Conservation (phyloP, 2,329 filamentous ascomycete species). For the Tolypocladium cylindrosporum region DNA sequence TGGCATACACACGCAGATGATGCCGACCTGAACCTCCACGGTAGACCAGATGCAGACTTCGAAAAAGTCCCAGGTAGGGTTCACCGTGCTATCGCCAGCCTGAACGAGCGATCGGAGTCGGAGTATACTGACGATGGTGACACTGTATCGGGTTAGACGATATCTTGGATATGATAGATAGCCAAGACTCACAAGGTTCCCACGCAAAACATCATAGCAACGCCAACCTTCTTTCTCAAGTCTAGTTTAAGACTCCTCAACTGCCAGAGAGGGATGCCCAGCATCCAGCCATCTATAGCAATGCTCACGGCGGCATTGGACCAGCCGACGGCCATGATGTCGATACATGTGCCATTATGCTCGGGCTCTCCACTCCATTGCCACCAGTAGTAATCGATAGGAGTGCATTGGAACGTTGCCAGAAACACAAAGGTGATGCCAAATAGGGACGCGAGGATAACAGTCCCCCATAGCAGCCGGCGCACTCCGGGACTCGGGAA, state of each 20-base stretch:
- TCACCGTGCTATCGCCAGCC: conserved; percentile 16
- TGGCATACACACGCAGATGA: conserved; percentile 29
- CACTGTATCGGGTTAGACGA: conserved; percentile 10
- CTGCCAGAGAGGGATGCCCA: conserved; percentile 38
- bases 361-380: conserved; percentile 36
- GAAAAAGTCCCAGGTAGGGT: conserved; percentile 24
- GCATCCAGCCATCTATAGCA: conserved; percentile 39
- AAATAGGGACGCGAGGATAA: conserved; percentile 26
- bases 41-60: conserved; percentile 23
- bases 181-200: conserved; percentile 29
- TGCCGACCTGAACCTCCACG: conserved; percentile 26
- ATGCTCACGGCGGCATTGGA: conserved; percentile 44
- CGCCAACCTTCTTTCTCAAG: conserved; percentile 38
- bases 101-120: conserved; percentile 22
- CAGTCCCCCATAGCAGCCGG: conserved; percentile 29
- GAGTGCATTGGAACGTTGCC: conserved; percentile 40
- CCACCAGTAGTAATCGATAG: conserved; percentile 42
- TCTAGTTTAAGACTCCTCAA: conserved; percentile 30
- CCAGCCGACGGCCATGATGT: conserved; percentile 39
- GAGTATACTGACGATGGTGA: conserved; percentile 27
- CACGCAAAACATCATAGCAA: conserved; percentile 40
- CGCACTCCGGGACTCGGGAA: conserved; percentile 33
- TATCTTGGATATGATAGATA: not conserved
- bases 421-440: conserved; percentile 31
- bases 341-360: conserved; percentile 32